Base-by-base conservation (phyloP, 2,329 filamentous ascomycete genomes). In the Thelonectria discophora region DNA sequence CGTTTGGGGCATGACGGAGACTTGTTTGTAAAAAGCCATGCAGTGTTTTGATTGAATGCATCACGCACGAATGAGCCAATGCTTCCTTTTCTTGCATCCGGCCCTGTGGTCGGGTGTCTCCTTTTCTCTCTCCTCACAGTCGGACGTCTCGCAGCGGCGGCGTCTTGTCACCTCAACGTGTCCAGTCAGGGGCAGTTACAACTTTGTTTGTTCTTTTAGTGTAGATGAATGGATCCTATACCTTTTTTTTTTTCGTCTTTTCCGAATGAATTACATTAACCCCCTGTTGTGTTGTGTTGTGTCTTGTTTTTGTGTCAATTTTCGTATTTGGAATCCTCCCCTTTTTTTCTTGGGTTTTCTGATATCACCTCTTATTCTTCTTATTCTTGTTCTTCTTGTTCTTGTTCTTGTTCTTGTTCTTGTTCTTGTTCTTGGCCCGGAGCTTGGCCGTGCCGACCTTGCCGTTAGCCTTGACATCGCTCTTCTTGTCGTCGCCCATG, bases 201-300 rank as follows among this genome's bases (percentile, higher is more conserved):
- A 57, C 27, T 18, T 48, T 37, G 50, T 57, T 40, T 47, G 27
- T 30, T 9, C 9, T 30, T 30, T 8, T 58, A 62, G 55, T 55
- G 50, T 57, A 57, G 55, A 61, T 55, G 56, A 56, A 61, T 53
- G 42, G 51, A 61, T 30, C 48, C 49, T 56, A 62, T 58, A 62
- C 55, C 59, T 54, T 45, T 52, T 52, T 51, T 24, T 50, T 46
- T n/a, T 45, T 45, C 32, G n/a, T 34, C 32, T 34, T 34, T 34
- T 34, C 32, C 6, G 21, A 24, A 24, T 24, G 21, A 24, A 24
- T 24, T 24, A 24, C 6, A 3, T 6, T 24, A 24, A 24, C 21
- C 21, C 3, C 6, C 6, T 24, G 21, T n/a, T n/a, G n/a, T n/a
- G n/a, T n/a, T n/a, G n/a, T n/a, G n/a, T n/a, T n/a, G n/a, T n/a